A percentile compares a stretch with the other conserved stretches of the same genome.
Evolutionary conservation across 768 basidiomycete genomes (phyloP).

Genomic region (Clathrus columnatus): DNA sequence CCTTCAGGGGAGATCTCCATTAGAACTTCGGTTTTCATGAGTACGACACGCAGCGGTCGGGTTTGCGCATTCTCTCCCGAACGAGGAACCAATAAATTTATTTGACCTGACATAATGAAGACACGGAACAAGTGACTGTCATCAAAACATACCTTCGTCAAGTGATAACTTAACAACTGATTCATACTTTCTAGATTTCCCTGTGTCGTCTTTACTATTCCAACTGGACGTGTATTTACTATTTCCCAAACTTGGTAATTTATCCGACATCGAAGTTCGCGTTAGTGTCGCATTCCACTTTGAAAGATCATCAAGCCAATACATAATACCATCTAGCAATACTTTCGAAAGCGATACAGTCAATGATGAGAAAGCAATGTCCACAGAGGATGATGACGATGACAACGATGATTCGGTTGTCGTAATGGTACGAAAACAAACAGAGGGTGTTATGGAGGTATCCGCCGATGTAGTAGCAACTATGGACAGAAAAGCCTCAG

Average conservation of each 20-base stretch:
- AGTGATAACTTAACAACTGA: constrained; percentile 40
- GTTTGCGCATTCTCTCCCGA: constrained; percentile 20
- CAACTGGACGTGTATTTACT: constrained; percentile 51
- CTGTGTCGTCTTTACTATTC: constrained; percentile 20
- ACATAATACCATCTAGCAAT: constrained; percentile 69
- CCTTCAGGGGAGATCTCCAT: constrained; percentile 64
- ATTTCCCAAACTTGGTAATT: constrained; percentile 63
- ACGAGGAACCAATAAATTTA: constrained; percentile 46
- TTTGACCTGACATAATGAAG: constrained; percentile 33
- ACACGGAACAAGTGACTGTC: constrained; percentile 39
- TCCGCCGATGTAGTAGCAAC: not conserved
- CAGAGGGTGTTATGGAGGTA: not conserved
- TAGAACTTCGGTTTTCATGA: constrained; percentile 53
- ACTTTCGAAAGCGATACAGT: constrained; percentile 45
- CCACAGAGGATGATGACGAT: constrained; percentile 15
- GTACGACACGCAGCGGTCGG: constrained; percentile 48
- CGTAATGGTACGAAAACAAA: not conserved
- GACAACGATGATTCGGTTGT: not conserved
- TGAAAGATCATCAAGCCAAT: constrained; percentile 80
- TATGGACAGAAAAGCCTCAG: constrained; percentile 10
- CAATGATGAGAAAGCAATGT: constrained; percentile 51
- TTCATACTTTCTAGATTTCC: constrained; percentile 28
- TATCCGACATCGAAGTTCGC: constrained; percentile 3
- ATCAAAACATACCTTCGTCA: constrained; percentile 29
- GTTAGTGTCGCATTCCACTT: constrained; percentile 37